Conservation (phyloP, 169 alveolate species). For the Pseudocohnilembus persalinus region DNA sequence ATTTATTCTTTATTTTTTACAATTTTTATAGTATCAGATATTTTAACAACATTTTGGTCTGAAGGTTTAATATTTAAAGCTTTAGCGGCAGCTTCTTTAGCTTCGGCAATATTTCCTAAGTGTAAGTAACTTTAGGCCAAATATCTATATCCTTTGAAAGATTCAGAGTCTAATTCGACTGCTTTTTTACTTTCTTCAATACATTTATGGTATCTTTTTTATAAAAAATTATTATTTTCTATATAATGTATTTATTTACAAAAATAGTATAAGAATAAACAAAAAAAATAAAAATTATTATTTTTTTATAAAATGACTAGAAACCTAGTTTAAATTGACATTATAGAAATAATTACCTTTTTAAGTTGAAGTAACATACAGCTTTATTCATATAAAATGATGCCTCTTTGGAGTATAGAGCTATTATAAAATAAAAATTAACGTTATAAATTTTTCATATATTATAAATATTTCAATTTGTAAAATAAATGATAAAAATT, state of each 20-base stretch:
- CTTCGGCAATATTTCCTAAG: neutral
- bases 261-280: too few species aligned
- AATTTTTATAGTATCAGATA: neutral
- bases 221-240: too few species aligned
- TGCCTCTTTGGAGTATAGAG: neutral
- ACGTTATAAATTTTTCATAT: too few species aligned
- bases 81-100: neutral
- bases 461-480: too few species aligned
- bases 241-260: too few species aligned
- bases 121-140: neutral
- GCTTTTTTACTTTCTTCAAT: neutral
- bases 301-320: neutral
- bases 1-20: too few species aligned
- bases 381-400: neutral
- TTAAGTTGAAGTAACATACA: neutral
- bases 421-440: neutral
- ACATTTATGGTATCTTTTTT: neutral
- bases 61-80: neutral
- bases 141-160: neutral
- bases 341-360: neutral
- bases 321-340: too few species aligned
- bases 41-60: neutral
- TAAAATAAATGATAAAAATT: too few species aligned
- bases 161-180: neutral
- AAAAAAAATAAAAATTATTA: too few species aligned